phyloP scores from a whole-genome alignment of 305 asterid genomes.

The Withania somnifera region DNA sequence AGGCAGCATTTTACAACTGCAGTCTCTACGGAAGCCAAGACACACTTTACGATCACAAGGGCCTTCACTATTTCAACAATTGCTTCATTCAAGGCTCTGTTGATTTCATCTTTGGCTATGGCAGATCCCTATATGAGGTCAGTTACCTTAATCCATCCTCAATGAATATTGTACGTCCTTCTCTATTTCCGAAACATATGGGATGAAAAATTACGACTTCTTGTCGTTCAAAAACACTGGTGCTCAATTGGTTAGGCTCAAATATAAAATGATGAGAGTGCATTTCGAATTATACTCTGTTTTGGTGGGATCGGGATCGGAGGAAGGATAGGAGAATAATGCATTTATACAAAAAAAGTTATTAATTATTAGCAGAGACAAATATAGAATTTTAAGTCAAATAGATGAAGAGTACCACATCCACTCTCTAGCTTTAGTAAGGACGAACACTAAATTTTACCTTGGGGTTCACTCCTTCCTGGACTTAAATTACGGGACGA shows the following conservation, averaged over 20 bases:
- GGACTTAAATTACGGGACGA: no score
- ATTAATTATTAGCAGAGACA: background rate
- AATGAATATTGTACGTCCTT: background rate
- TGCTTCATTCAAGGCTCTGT: slow-evolving; percentile 67
- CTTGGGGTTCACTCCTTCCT: no score
- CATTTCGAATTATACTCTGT: no score
- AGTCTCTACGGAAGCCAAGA: slow-evolving; percentile 59
- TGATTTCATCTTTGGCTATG: slow-evolving; percentile 59
- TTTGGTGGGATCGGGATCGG: no score
- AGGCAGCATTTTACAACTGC: slow-evolving; percentile 50
- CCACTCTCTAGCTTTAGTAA: no score
- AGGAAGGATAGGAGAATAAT: background rate
- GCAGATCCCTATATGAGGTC: slow-evolving; percentile 52
- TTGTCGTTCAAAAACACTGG: background rate
- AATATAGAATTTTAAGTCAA: background rate
- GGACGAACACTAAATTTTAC: no score
- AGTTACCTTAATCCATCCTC: background rate
- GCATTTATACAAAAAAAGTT: background rate
- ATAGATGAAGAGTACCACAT: no score
- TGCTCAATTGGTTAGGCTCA: no score
- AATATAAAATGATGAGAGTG: no score
- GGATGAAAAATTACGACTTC: background rate
- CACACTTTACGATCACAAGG: slow-evolving; percentile 57
- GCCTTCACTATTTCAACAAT: slow-evolving; percentile 45
- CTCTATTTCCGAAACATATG: no score